Base-by-base conservation (phyloP, 345 rosid species). In the Citrus trifoliata region DNA sequence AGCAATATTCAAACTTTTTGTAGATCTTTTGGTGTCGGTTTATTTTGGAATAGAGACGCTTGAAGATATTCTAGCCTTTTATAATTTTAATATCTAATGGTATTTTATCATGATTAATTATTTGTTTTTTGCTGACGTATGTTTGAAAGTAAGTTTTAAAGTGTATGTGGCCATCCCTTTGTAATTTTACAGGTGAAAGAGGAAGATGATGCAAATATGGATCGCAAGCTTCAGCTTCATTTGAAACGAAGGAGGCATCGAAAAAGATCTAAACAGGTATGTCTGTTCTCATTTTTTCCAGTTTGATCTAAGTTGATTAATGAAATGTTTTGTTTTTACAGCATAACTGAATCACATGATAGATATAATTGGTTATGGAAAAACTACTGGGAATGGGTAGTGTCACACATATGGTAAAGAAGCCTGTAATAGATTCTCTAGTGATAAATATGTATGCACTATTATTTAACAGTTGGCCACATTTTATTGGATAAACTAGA, bases 131-230 rank as follows among this genome's bases (percentile, higher is more conserved):
- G 70, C 51, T 63, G 40, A 46, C 46, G 63, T 67, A 35, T 55
- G 76, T 42, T 66, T 53, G 28, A n/a, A 59, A 33, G 51, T 37
- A 32, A 72, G 25, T 62, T 79, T n/a, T 66, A 10, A 75, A 35
- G 72, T 73, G 60, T 46, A 64, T 24, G 16, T 60, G 33, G 32
- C 32, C 22, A 10, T 62, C 75, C 40, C 30, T 75, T 38, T 76
- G 60, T 74, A 63, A 10, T 75, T 76, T 68, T 73, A 81, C 90
- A 97, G 99, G 97, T 97, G 71, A 94, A 93, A 78, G 99, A 97
- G 88, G 99, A 93, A 84, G 99, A 97, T 80, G 99, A 97, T 83
- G 90, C 88, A 82, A 90, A 84, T 79, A 80, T 86, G 42, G 98
- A 91, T 83, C 83, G 84, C 73, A 92, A 93, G 83, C 95, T 93